These are phyloP conservation scores for Dioscorea zingiberensis DNA, from an alignment of 106 monocot genomes.

Conservation along the genomic window DNA sequence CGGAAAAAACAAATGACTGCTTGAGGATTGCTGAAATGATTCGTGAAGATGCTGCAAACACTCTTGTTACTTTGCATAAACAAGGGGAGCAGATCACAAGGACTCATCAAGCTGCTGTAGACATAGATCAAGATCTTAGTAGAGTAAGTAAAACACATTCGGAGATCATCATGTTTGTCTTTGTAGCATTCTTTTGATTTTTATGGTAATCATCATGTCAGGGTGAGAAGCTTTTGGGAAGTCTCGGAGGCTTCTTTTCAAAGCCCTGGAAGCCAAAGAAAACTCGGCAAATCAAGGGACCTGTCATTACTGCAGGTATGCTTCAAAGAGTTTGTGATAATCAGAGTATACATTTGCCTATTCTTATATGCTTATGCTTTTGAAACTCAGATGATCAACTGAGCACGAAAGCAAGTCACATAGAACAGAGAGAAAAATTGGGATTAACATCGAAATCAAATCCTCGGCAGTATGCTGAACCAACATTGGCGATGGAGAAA, in stretches of 20 bases:
- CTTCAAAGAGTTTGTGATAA: not conserved
- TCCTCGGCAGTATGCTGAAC: constrained; percentile 27
- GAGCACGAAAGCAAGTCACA: constrained; percentile 28
- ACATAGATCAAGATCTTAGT: constrained; percentile 63
- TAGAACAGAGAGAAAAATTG: constrained; percentile 49
- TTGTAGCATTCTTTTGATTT: not conserved
- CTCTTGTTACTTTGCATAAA: constrained; percentile 61
- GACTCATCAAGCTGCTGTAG: constrained; percentile 42
- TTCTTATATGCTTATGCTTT: not conserved
- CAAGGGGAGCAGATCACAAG: constrained; percentile 67
- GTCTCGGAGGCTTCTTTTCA: constrained; percentile 74
- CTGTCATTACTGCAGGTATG: constrained; percentile 44
- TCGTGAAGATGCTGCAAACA: constrained; percentile 52
- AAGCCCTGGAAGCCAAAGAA: constrained; percentile 73
- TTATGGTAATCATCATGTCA: constrained; percentile 8
- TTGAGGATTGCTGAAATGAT: constrained; percentile 74
- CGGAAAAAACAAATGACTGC: constrained; percentile 43
- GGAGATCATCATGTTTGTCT: not conserved
- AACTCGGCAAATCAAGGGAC: constrained; percentile 52
- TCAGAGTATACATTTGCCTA: not conserved
- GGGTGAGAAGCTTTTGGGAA: constrained; percentile 81
- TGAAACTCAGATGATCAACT: constrained; percentile 30
- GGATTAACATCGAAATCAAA: constrained; percentile 32
- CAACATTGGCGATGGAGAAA: constrained; percentile 43
- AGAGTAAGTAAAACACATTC: constrained; percentile 38